phyloP scores from a whole-genome alignment of 257 asterid species.

The Nicotiana obtusifolia region DNA sequence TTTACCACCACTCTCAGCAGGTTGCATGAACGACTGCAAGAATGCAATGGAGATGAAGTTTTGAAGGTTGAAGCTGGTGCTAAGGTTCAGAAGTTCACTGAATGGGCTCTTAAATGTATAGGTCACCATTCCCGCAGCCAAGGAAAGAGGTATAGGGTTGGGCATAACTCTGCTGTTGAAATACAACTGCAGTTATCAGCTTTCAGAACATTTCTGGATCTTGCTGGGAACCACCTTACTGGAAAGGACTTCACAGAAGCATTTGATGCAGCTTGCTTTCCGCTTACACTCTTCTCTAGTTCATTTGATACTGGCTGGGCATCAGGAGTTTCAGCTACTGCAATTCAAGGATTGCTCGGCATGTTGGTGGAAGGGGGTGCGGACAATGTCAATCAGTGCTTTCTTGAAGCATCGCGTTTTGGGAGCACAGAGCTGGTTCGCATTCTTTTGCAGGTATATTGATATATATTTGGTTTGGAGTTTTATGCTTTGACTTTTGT shows the following conservation, averaged over 20 bases:
- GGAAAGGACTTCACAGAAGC: slow-evolving; percentile 98
- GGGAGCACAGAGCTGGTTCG: slow-evolving; percentile 99
- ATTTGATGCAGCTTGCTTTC: slow-evolving; percentile 98
- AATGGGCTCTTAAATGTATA: slow-evolving; percentile 97
- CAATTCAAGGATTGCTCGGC: slow-evolving; percentile 80
- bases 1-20: slow-evolving; percentile 35
- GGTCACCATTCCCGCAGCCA: slow-evolving; percentile 95
- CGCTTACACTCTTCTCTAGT: slow-evolving; percentile 90
- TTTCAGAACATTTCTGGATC: slow-evolving; percentile 85
- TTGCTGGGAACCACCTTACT: slow-evolving; percentile 77
- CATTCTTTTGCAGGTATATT: slow-evolving; percentile 74
- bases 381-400: slow-evolving; percentile 92
- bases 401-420: slow-evolving; percentile 95
- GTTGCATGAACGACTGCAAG: slow-evolving; percentile 90
- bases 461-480: slow-evolving; percentile 5
- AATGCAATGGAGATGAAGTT: slow-evolving; percentile 89
- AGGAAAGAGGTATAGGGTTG: slow-evolving; percentile 68
- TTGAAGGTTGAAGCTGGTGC: slow-evolving; percentile 97
- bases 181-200: slow-evolving; percentile 83
- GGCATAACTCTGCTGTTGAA: slow-evolving; percentile 65
- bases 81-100: slow-evolving; percentile 92
- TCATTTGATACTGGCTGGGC: slow-evolving; percentile 98
- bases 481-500: background rate
- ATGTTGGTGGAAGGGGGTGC: slow-evolving; percentile 98
- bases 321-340: slow-evolving; percentile 84